Percentiles rank a stretch among this genome's conserved stretches.
phyloP scores from a whole-genome alignment of 2,329 filamentous ascomycete genomes.

The Pseudopyricularia cyperi region DNA sequence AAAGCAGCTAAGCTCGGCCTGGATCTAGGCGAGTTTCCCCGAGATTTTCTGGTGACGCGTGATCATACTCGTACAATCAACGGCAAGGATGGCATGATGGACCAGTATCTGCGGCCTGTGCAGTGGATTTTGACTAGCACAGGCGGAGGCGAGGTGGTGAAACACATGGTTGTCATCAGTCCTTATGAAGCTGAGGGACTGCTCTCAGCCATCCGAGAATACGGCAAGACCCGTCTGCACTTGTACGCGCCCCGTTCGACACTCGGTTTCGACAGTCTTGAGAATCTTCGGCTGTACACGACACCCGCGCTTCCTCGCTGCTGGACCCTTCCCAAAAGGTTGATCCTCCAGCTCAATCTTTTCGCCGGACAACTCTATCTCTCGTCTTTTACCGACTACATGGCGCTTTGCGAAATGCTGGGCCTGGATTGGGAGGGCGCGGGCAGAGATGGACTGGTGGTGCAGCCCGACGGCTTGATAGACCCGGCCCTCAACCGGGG shows the following conservation, averaged over 20 bases:
- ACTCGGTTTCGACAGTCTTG: slow-evolving; percentile 23
- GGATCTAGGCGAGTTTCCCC: slow-evolving; percentile 22
- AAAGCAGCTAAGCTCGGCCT: slow-evolving; percentile 18
- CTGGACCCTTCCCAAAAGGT: slow-evolving; percentile 9
- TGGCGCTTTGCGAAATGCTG: slow-evolving; percentile 33
- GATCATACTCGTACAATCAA: slow-evolving; percentile 33
- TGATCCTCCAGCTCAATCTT: slow-evolving; percentile 41
- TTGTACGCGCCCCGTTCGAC: slow-evolving; percentile 35
- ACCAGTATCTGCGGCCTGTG: slow-evolving; percentile 22
- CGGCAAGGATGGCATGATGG: not conserved
- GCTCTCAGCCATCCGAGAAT: slow-evolving; percentile 21
- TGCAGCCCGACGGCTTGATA: not conserved
- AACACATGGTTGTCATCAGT: slow-evolving; percentile 40
- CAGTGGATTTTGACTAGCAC: slow-evolving; percentile 36
- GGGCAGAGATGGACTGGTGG: not conserved
- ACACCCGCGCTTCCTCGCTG: slow-evolving; percentile 13
- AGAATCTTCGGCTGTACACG: slow-evolving; percentile 30
- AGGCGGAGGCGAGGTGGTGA: slow-evolving; percentile 3
- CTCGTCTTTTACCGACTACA: slow-evolving; percentile 38
- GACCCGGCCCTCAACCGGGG: not conserved
- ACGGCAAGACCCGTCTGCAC: slow-evolving; percentile 26
- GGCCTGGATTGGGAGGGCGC: slow-evolving; percentile 15
- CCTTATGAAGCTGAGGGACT: slow-evolving; percentile 46
- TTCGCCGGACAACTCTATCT: slow-evolving; percentile 59
- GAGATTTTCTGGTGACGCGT: slow-evolving; percentile 27